A percentile compares a stretch with the other conserved stretches of the same genome.
phyloP scores from a whole-genome alignment of 805 yeast genomes.

The Candida montana region DNA sequence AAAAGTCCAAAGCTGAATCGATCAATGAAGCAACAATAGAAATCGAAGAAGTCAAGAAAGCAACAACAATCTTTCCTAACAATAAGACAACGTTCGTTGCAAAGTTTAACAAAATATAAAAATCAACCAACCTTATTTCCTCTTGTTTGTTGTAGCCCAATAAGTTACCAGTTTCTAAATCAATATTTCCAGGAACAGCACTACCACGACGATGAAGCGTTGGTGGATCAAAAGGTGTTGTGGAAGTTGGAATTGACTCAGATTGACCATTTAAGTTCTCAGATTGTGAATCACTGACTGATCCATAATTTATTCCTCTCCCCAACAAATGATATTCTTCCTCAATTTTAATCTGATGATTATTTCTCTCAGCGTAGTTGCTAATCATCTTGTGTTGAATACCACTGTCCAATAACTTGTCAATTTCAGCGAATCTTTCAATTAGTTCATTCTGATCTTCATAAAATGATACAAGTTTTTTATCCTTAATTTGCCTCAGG shows the following conservation, averaged over 20 bases:
- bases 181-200: slow-evolving; percentile 58
- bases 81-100: slow-evolving; percentile 52
- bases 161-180: slow-evolving; percentile 49
- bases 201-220: slow-evolving; percentile 21
- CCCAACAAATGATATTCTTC: neutral
- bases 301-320: neutral
- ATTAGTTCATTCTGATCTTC: slow-evolving; percentile 55
- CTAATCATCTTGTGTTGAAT: slow-evolving; percentile 59
- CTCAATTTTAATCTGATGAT: slow-evolving; percentile 8
- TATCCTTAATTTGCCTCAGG: slow-evolving; percentile 23
- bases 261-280: too few species aligned
- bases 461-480: slow-evolving; percentile 40
- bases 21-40: slow-evolving; percentile 75
- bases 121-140: slow-evolving; percentile 38
- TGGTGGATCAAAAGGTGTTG: neutral
- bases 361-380: slow-evolving; percentile 37
- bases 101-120: slow-evolving; percentile 64
- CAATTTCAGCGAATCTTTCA: slow-evolving; percentile 53
- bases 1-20: slow-evolving; percentile 68
- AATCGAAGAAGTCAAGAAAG: slow-evolving; percentile 61
- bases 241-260: neutral
- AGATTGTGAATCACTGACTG: neutral
- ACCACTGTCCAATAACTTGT: slow-evolving; percentile 63
- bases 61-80: slow-evolving; percentile 55
- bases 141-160: slow-evolving; percentile 44